Evolutionary conservation across 2,329 filamentous ascomycete genomes (phyloP).

Genomic region (Pseudogymnoascus sp.): DNA sequence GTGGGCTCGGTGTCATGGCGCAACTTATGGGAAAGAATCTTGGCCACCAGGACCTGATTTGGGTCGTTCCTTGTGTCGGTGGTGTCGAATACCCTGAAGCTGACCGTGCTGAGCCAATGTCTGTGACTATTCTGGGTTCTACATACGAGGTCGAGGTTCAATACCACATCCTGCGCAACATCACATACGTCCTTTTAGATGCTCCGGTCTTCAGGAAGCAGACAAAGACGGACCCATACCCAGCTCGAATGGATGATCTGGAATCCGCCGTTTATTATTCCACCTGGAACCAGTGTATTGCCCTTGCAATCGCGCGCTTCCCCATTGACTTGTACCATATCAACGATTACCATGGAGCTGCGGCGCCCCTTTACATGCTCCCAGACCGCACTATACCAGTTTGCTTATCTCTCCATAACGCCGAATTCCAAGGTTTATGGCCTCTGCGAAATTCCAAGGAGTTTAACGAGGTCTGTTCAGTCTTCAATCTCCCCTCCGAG

Average conservation of each 20-base stretch:
- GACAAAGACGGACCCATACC: constrained; percentile 54
- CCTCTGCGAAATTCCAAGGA: constrained; percentile 55
- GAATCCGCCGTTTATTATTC: constrained; percentile 61
- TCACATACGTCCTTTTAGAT: constrained; percentile 60
- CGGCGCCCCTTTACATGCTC: constrained; percentile 56
- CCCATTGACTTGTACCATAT: constrained; percentile 57
- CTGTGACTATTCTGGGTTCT: constrained; percentile 51
- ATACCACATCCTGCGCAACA: constrained; percentile 54
- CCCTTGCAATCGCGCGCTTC: constrained; percentile 53
- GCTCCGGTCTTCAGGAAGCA: constrained; percentile 51
- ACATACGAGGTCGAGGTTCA: constrained; percentile 54
- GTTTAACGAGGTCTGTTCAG: constrained; percentile 52
- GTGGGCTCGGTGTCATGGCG: constrained; percentile 62
- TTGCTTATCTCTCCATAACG: constrained; percentile 58
- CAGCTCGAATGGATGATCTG: constrained; percentile 60
- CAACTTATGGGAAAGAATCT: constrained; percentile 57
- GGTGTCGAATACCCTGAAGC: constrained; percentile 56
- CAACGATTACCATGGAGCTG: constrained; percentile 56
- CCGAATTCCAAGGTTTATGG: constrained; percentile 62
- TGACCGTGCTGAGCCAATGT: constrained; percentile 50
- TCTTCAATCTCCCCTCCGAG: constrained; percentile 58
- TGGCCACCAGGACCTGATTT: constrained; percentile 55
- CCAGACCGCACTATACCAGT: constrained; percentile 49
- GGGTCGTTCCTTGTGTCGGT: constrained; percentile 54
- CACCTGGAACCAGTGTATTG: constrained; percentile 63